Percentiles rank a stretch among this genome's conserved stretches.
Conservation (phyloP, 176 grass and related monocot species). For the Rhynchospora pubera region DNA sequence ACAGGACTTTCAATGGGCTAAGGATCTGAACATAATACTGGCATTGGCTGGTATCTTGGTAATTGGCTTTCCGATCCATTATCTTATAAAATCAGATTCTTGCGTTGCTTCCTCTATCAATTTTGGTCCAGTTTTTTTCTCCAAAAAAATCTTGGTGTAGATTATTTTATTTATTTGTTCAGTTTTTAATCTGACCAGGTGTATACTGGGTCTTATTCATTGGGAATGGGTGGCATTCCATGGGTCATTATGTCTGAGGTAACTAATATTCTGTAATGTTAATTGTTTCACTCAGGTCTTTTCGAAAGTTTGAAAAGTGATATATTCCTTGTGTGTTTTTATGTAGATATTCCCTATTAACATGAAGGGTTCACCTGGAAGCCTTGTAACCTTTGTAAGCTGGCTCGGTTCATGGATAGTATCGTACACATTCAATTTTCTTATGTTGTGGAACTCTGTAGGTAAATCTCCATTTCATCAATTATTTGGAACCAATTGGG, state of each 20-base stretch:
- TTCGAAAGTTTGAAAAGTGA: not conserved
- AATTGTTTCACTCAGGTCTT: not conserved
- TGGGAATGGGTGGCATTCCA: slow-evolving; percentile 81
- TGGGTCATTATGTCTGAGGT: slow-evolving; percentile 98
- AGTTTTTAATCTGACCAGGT: slow-evolving; percentile 29
- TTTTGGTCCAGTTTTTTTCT: not conserved
- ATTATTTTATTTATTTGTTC: slow-evolving; percentile 3
- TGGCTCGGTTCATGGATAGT: slow-evolving; percentile 76
- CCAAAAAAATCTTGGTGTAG: not conserved
- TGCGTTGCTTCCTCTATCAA: not conserved
- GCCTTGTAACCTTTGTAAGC: slow-evolving; percentile 73
- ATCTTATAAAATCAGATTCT: not conserved
- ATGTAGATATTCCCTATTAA: slow-evolving; percentile 80
- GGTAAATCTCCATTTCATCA: slow-evolving; percentile 32
- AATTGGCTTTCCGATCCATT: slow-evolving; percentile 13
- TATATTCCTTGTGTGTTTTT: slow-evolving; percentile 9
- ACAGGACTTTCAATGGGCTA: slow-evolving; percentile 50
- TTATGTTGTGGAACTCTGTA: slow-evolving; percentile 61
- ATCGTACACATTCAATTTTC: slow-evolving; percentile 73
- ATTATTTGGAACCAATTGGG: not conserved
- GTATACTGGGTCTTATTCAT: slow-evolving; percentile 66
- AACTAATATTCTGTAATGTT: not conserved
- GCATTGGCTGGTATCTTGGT: slow-evolving; percentile 72
- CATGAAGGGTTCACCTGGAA: slow-evolving; percentile 73
- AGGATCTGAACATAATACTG: slow-evolving; percentile 36